A percentile compares a stretch with the other conserved stretches of the same genome.
These are phyloP conservation scores for Phragmites australis DNA, from an alignment of 176 grass and related monocot genomes.

Conservation along the genomic window DNA sequence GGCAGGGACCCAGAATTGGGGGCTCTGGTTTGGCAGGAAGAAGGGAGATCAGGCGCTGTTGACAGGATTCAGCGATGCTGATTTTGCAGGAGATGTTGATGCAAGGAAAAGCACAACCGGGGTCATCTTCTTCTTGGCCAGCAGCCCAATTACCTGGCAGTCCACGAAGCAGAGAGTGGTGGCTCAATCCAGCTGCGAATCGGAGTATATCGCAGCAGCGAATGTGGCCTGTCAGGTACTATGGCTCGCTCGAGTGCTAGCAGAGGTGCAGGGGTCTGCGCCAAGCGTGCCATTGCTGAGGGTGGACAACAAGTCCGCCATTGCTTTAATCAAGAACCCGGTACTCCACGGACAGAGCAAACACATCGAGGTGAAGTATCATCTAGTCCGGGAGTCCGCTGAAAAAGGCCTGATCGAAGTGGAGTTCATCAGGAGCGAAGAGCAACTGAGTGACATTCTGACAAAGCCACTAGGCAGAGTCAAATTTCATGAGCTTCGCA, in stretches of 20 bases:
- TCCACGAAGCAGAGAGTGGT: not conserved
- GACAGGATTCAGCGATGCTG: not conserved
- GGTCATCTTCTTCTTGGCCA: not conserved
- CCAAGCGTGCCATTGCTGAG: not conserved
- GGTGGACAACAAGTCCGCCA: not conserved
- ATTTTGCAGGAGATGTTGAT: not conserved
- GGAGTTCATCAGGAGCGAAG: too few relatives aligned
- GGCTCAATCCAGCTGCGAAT: not conserved
- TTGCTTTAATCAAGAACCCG: not conserved
- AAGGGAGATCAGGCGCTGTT: not conserved
- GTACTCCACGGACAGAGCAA: not conserved
- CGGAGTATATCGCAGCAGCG: not conserved
- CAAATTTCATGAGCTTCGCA: too few relatives aligned
- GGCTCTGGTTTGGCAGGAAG: not conserved
- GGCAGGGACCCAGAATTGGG: not conserved
- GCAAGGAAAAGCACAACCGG: not conserved
- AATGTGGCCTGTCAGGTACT: not conserved
- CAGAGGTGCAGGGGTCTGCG: not conserved
- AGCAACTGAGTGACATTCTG: too few relatives aligned
- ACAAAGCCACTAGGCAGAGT: too few relatives aligned
- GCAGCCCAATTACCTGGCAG: not conserved
- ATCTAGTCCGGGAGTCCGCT: not conserved
- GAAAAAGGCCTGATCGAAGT: not conserved
- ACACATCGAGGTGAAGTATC: not conserved
- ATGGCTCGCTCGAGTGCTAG: not conserved